phyloP scores from a whole-genome alignment of 768 basidiomycete species.

The Goffeauzyma gilvescens region DNA sequence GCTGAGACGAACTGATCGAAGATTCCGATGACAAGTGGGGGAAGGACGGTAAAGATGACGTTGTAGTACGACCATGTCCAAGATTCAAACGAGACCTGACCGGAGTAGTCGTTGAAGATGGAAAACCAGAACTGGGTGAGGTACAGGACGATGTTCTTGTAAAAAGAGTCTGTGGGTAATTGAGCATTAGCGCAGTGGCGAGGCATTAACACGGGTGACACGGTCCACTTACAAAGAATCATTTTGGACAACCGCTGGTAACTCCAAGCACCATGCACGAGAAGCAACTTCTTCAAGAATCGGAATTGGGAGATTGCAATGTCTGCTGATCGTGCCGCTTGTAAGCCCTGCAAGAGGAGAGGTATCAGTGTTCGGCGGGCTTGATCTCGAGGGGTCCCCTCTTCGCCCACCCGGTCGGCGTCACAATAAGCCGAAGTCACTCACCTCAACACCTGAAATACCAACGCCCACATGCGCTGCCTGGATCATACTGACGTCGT shows the following conservation, averaged over 20 bases:
- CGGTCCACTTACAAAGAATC: slow-evolving; percentile 55
- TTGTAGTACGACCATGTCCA: slow-evolving; percentile 98
- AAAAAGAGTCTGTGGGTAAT: slow-evolving; percentile 60
- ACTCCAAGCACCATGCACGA: slow-evolving; percentile 98
- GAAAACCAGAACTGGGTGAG: slow-evolving; percentile 99
- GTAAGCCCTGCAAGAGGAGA: slow-evolving; percentile 48
- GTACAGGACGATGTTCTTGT: slow-evolving; percentile 95
- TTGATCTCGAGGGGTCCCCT: neutral
- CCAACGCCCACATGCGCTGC: slow-evolving; percentile 95
- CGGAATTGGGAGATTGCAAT: slow-evolving; percentile 96
- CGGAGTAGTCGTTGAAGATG: slow-evolving; percentile 98
- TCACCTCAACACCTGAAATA: slow-evolving; percentile 87
- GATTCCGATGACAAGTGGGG: slow-evolving; percentile 89
- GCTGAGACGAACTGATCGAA: slow-evolving; percentile 99
- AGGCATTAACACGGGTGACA: neutral
- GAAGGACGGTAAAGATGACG: slow-evolving; percentile 84
- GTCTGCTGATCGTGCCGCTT: slow-evolving; percentile 94
- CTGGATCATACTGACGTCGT: slow-evolving; percentile 98
- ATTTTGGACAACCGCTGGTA: slow-evolving; percentile 86
- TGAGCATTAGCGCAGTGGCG: too few relatives aligned
- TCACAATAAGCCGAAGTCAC: too few relatives aligned
- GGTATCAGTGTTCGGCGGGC: slow-evolving; percentile 1
- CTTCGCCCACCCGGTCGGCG: neutral
- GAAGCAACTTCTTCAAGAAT: slow-evolving; percentile 75
- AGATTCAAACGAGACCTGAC: slow-evolving; percentile 93